These are phyloP conservation scores for Neonectria ditissima DNA, from an alignment of 2,329 filamentous ascomycete genomes.

Conservation along the genomic window DNA sequence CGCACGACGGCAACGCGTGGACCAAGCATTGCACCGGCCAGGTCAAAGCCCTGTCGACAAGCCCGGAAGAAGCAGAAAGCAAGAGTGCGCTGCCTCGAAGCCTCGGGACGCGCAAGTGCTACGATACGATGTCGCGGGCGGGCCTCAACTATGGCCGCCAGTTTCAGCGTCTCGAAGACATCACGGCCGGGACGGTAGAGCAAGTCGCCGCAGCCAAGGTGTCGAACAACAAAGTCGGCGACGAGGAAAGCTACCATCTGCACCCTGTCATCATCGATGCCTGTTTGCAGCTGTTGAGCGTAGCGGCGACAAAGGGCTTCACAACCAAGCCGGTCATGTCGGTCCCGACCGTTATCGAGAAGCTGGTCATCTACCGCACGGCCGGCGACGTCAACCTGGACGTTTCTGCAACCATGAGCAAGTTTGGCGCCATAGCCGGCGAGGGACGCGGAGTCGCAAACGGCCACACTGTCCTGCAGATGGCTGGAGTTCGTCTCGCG, in stretches of 20 bases:
- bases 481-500: slow-evolving; percentile 39
- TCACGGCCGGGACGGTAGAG: slow-evolving; percentile 25
- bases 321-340: slow-evolving; percentile 35
- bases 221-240: slow-evolving; percentile 23
- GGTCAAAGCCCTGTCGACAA: neutral
- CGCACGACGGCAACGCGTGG: slow-evolving; percentile 38
- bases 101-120: slow-evolving; percentile 39
- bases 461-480: slow-evolving; percentile 2
- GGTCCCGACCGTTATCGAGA: slow-evolving; percentile 45
- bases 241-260: slow-evolving; percentile 47
- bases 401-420: slow-evolving; percentile 7
- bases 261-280: slow-evolving; percentile 48
- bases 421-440: neutral
- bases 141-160: slow-evolving; percentile 49
- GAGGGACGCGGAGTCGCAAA: neutral
- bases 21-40: slow-evolving; percentile 39
- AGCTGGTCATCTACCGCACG: slow-evolving; percentile 21
- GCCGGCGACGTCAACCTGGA: neutral
- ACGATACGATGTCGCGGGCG: slow-evolving; percentile 42
- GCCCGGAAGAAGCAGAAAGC: neutral
- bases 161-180: slow-evolving; percentile 45
- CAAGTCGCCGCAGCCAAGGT: slow-evolving; percentile 37
- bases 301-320: slow-evolving; percentile 35
- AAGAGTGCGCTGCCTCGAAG: slow-evolving; percentile 28
- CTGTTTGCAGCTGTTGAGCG: slow-evolving; percentile 14